Evolutionary conservation across 768 basidiomycete species (phyloP).

Genomic region (Kwoniella sp.): DNA sequence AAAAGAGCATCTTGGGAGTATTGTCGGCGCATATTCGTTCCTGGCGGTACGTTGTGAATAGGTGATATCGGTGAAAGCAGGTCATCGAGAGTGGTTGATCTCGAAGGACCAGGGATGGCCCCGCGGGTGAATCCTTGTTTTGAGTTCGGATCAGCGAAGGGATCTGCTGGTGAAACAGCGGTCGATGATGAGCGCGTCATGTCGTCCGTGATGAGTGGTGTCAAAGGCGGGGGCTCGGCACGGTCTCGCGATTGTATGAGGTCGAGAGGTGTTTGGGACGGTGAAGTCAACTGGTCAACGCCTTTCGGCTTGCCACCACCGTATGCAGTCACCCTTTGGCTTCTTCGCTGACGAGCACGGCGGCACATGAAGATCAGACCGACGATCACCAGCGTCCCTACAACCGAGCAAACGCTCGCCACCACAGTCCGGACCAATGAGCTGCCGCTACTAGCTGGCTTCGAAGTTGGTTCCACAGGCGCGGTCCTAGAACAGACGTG

Average conservation of each 20-base stretch:
- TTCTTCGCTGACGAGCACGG: slow-evolving; percentile 18
- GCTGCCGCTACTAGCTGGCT: background rate
- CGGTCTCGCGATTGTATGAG: slow-evolving; percentile 25
- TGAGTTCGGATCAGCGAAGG: slow-evolving; percentile 14
- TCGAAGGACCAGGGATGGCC: slow-evolving; percentile 5
- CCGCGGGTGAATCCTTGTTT: slow-evolving; percentile 2
- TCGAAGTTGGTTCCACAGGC: background rate
- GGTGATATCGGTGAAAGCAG: slow-evolving; percentile 9
- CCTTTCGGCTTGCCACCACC: slow-evolving; percentile 3
- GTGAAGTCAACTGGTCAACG: slow-evolving; percentile 2
- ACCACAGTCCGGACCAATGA: slow-evolving; percentile 20
- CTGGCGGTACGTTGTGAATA: slow-evolving; percentile 1
- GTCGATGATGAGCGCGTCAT: background rate
- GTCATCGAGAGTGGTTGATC: slow-evolving; percentile 7
- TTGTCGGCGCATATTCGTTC: slow-evolving; percentile 1
- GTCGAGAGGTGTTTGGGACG: slow-evolving; percentile 29
- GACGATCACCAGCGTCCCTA: slow-evolving; percentile 42
- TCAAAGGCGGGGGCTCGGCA: slow-evolving; percentile 2
- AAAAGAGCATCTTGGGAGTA: slow-evolving; percentile 13
- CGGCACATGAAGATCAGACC: slow-evolving; percentile 32
- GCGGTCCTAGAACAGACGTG: background rate
- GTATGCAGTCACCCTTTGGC: background rate
- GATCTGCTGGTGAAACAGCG: slow-evolving; percentile 15
- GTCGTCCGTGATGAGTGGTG: background rate
- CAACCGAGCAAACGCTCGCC: slow-evolving; percentile 42